These are phyloP conservation scores for Bathelium albidoporum DNA, from an alignment of 495 filamentous ascomycete genomes.

Conservation along the genomic window DNA sequence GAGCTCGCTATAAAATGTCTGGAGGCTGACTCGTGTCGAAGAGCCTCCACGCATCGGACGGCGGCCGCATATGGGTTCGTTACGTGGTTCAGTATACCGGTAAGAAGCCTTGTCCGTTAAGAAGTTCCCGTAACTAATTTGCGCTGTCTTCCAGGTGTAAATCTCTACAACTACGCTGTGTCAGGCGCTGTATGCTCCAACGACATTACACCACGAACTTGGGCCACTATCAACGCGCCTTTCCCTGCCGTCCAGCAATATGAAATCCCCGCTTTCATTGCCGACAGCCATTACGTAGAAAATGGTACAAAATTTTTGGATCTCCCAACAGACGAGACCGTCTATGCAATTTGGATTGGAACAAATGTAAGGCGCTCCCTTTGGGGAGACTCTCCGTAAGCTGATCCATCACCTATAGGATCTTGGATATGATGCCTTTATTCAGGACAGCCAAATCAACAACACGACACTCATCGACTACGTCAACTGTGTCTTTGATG, in stretches of 20 bases:
- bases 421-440: slow-evolving; percentile 50
- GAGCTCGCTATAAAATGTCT: not conserved
- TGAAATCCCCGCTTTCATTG: slow-evolving; percentile 56
- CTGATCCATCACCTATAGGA: slow-evolving; percentile 30
- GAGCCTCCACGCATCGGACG: slow-evolving; percentile 40
- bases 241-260: slow-evolving; percentile 58
- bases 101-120: slow-evolving; percentile 57
- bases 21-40: not conserved
- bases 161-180: slow-evolving; percentile 37
- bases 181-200: slow-evolving; percentile 61
- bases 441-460: slow-evolving; percentile 48
- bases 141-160: not conserved
- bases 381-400: no score
- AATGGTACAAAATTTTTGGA: slow-evolving; percentile 40
- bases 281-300: slow-evolving; percentile 41
- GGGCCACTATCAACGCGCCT: slow-evolving; percentile 27
- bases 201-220: slow-evolving; percentile 45
- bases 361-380: slow-evolving; percentile 39
- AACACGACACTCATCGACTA: slow-evolving; percentile 27
- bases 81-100: slow-evolving; percentile 45
- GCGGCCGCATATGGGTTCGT: slow-evolving; percentile 57
- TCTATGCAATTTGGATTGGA: slow-evolving; percentile 68
- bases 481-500: slow-evolving; percentile 51
- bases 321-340: slow-evolving; percentile 45
- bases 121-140: not conserved